These are phyloP conservation scores for Pichiaceae sp. DNA, from an alignment of 1,139 yeast species.

Conservation along the genomic window DNA sequence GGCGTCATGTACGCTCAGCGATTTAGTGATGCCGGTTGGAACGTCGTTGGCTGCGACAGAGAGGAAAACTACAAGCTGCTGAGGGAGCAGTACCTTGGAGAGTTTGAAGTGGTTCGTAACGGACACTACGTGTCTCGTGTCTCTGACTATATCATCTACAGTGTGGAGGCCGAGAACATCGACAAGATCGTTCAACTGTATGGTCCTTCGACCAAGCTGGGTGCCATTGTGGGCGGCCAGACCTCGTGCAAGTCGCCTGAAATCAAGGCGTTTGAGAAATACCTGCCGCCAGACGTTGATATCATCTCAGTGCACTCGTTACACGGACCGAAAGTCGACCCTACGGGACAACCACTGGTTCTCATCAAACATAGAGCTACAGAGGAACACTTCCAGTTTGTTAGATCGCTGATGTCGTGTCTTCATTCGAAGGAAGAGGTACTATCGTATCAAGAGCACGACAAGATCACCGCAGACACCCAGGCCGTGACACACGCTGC, in stretches of 20 bases:
- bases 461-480: slow-evolving; percentile 92
- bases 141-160: slow-evolving; percentile 76
- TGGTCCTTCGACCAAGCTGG: slow-evolving; percentile 82
- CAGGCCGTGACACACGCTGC: slow-evolving; percentile 99
- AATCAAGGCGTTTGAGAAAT: slow-evolving; percentile 71
- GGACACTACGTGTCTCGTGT: slow-evolving; percentile 79
- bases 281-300: slow-evolving; percentile 68
- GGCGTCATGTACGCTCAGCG: slow-evolving; percentile 77
- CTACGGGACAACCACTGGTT: slow-evolving; percentile 90
- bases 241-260: slow-evolving; percentile 93
- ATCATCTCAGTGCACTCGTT: slow-evolving; percentile 84
- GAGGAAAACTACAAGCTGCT: slow-evolving; percentile 54
- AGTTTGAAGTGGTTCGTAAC: slow-evolving; percentile 53
- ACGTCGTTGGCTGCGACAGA: slow-evolving; percentile 83
- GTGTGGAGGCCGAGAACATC: slow-evolving; percentile 85
- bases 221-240: slow-evolving; percentile 96
- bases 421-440: slow-evolving; percentile 73
- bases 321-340: slow-evolving; percentile 87
- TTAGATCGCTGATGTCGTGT: slow-evolving; percentile 59
- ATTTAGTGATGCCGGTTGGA: slow-evolving; percentile 82
- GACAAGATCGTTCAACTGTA: slow-evolving; percentile 60
- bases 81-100: slow-evolving; percentile 31
- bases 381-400: slow-evolving; percentile 48
- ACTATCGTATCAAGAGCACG: slow-evolving; percentile 79
- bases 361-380: slow-evolving; percentile 67